A percentile compares a stretch with the other conserved stretches of the same genome.
Evolutionary conservation across 495 filamentous ascomycete species (phyloP).

Genomic region (Bryoglossum gracile): DNA sequence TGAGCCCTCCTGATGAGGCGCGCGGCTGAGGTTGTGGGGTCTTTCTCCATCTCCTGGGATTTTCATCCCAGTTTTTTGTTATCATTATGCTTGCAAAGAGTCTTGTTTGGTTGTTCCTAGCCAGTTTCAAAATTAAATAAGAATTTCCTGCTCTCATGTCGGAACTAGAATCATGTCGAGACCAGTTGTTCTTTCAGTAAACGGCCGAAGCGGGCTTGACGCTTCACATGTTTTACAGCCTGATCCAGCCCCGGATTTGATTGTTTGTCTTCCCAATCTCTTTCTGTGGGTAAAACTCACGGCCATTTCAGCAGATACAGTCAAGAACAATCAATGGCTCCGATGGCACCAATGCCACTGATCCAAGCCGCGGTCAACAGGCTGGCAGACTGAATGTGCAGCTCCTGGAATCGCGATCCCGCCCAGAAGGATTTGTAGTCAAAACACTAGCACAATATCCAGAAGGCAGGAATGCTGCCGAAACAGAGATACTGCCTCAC

Average conservation of each 20-base stretch:
- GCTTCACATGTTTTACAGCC: not conserved
- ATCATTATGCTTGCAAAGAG: too few relatives aligned
- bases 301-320: not conserved
- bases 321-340: constrained; percentile 1
- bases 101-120: too few relatives aligned
- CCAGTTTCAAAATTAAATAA: too few relatives aligned
- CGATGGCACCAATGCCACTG: not conserved
- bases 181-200: constrained; percentile 3
- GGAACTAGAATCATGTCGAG: constrained; percentile 2
- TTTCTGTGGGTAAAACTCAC: not conserved
- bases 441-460: not conserved
- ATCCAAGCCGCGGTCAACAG: not conserved
- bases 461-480: not conserved
- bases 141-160: too few relatives aligned
- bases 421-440: constrained; percentile 6
- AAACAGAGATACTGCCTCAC: constrained; percentile 10
- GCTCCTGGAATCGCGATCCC: not conserved
- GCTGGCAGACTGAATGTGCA: constrained; percentile 1
- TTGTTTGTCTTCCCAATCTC: not conserved
- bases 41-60: too few relatives aligned
- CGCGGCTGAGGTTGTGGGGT: too few relatives aligned
- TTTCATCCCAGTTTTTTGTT: too few relatives aligned
- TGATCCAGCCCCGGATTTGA: not conserved
- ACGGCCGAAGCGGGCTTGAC: constrained; percentile 1
- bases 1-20: too few relatives aligned